Base-by-base conservation (phyloP, 176 grass and related monocot species). In the Carex littledalei region DNA sequence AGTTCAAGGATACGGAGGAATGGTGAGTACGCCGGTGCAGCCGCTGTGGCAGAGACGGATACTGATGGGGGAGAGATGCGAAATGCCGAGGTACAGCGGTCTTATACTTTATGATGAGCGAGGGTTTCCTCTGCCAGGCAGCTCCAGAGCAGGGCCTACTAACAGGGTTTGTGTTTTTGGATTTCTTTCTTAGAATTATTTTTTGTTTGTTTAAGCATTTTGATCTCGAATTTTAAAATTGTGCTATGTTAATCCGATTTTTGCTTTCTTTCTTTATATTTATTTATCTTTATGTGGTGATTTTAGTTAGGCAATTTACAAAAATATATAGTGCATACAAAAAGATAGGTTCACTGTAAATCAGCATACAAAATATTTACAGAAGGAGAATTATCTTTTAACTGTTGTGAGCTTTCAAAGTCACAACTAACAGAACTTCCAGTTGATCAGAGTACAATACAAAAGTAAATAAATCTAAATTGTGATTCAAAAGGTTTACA, bases 31-130 rank as follows among this genome's bases (percentile, higher is more conserved):
- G 17, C 78, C 57, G 4, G 84, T 29, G 50, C 45, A 70, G 22
- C 85, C 89, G 6, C 20, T 90, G 4, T 90, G 89, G 89, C 85
- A 90, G 74, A 80, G 81, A 37, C 86, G 57, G 74, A 84, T 90
- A 65, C 26, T 90, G 54, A 90, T 90, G 89, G 89, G 89, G 5
- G 85, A 87, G 74, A 87, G 75, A 64, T 90, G 89, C 9, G 81
- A 90, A 79, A 14, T 90, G 85, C 89, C 85, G n/a, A 67, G 66
- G 31, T 90, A 87, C 82, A 90, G 85, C 12, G 85, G 89, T 1
- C 89, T 90, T 43, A 90, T 90, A 80, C 85, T 90, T 13, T 90
- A 90, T 5, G 89, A 90, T 18, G 85, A 90, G 47, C 56, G 10
- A 9, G 89, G 89, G 9, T 83, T 58, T 45, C 89, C 76, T 2